A percentile compares a stretch with the other conserved stretches of the same genome.
Evolutionary conservation across 2,329 filamentous ascomycete species (phyloP).

Genomic region (Curvularia lunata): DNA sequence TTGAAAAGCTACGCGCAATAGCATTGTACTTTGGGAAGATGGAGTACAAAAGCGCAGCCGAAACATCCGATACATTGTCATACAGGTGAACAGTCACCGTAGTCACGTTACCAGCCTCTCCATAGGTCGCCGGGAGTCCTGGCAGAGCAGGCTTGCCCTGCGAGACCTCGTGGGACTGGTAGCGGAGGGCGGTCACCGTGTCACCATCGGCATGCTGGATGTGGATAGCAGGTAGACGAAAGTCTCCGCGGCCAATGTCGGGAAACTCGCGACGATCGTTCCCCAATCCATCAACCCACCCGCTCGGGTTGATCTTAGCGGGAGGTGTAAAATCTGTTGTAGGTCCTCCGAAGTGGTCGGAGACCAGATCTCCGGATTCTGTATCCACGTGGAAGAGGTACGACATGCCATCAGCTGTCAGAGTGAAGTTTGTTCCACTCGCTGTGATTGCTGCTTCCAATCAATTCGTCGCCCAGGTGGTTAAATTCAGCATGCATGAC

Average conservation of each 20-base stretch:
- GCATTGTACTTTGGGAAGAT: slow-evolving; percentile 68
- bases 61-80: slow-evolving; percentile 65
- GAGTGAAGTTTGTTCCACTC: slow-evolving; percentile 62
- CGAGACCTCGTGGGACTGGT: slow-evolving; percentile 62
- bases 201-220: slow-evolving; percentile 65
- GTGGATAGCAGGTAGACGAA: slow-evolving; percentile 66
- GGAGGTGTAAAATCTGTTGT: slow-evolving; percentile 60
- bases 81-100: slow-evolving; percentile 65
- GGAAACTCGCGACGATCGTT: slow-evolving; percentile 67
- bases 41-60: slow-evolving; percentile 67
- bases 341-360: slow-evolving; percentile 67
- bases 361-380: slow-evolving; percentile 61
- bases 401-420: slow-evolving; percentile 63
- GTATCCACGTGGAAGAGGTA: slow-evolving; percentile 70
- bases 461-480: slow-evolving; percentile 5
- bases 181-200: slow-evolving; percentile 65
- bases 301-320: slow-evolving; percentile 50
- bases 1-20: slow-evolving; percentile 65
- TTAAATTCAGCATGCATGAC: not conserved
- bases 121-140: slow-evolving; percentile 67
- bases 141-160: slow-evolving; percentile 63
- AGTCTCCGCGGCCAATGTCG: slow-evolving; percentile 68
- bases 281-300: slow-evolving; percentile 61
- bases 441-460: slow-evolving; percentile 57
- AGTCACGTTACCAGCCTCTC: slow-evolving; percentile 61